Base-by-base conservation (phyloP, 2,329 filamentous ascomycete genomes). In the Hypoxylon sp. region DNA sequence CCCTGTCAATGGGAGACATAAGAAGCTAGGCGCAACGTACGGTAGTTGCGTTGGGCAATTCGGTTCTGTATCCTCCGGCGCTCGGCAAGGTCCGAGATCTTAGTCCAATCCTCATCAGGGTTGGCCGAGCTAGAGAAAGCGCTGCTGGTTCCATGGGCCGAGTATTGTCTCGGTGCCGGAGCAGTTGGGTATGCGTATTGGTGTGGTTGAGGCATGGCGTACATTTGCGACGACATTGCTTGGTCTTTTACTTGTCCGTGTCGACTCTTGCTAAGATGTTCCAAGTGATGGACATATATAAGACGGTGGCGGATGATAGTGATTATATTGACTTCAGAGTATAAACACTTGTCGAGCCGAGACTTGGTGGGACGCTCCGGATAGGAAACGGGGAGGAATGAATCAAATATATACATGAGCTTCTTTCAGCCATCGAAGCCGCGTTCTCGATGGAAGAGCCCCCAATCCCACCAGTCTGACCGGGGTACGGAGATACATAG, bases 101-200 rank as follows among this genome's bases (percentile, higher is more conserved):
- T 97, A 79, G 95, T 98, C 95, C 95, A 98, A 84, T 98, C 95
- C 83, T 98, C 95, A 78, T 98, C 94, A 61, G 95, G 93, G 80
- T 97, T 97, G 75, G 94, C 95, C 71, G 94, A 97, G 76, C 92
- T 92, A 83, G 93, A 97, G 85, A 97, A 97, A 75, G 95, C 95
- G 83, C 94, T 97, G 84, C 94, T 97, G 69, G 93, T 97, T 79
- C 91, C 91, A 78, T 94, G 90, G 71, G 84, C 87, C 44, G 89
- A 86, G 75, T 91, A 91, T 78, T 93, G 91, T 80, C 91, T 89
- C 56, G 90, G 85, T 61, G 84, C 74, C 47, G 75, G 72, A 68
- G 77, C 60, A 74, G 76, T 56, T 66, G 82, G 77, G 70, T 83
- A 84, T 73, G 77, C 70, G 67, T 83, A 83, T 70, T 79, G 79